Conservation (phyloP, 495 filamentous ascomycete genomes). For the Cercophora samala region DNA sequence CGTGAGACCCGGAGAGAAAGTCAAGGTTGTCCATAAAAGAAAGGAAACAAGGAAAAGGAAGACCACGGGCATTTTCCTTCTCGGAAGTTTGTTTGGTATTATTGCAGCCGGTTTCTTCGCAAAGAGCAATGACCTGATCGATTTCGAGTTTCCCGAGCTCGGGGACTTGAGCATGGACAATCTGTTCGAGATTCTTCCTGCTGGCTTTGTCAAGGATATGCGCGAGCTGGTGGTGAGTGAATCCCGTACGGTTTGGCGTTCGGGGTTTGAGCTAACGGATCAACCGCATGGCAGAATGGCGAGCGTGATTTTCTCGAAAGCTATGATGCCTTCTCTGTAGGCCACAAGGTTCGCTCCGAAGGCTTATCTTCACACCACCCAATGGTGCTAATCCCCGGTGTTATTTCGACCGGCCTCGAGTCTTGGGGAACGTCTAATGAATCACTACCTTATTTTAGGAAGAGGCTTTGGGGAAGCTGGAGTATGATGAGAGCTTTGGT, state of each 20-base stretch:
- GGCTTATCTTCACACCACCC: slow-evolving; percentile 81
- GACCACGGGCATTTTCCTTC: slow-evolving; percentile 72
- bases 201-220: slow-evolving; percentile 76
- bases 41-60: slow-evolving; percentile 61
- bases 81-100: slow-evolving; percentile 82
- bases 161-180: slow-evolving; percentile 80
- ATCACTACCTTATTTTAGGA: slow-evolving; percentile 87
- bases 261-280: slow-evolving; percentile 42
- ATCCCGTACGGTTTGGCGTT: not conserved
- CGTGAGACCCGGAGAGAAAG: slow-evolving; percentile 38
- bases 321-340: slow-evolving; percentile 91
- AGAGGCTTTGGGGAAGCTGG: slow-evolving; percentile 95
- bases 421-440: slow-evolving; percentile 85
- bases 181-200: slow-evolving; percentile 77
- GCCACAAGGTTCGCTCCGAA: slow-evolving; percentile 75
- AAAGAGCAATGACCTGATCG: slow-evolving; percentile 76
- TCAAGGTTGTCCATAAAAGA: slow-evolving; percentile 43
- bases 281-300: slow-evolving; percentile 53
- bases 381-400: slow-evolving; percentile 94
- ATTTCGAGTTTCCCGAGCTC: slow-evolving; percentile 73
- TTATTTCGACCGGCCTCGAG: slow-evolving; percentile 95
- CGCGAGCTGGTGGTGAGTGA: slow-evolving; percentile 69
- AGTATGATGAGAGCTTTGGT: slow-evolving; percentile 96
- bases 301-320: slow-evolving; percentile 78
- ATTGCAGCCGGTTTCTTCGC: slow-evolving; percentile 80